Conservation (phyloP, 208 protist genomes). For the Angomonas ambiguus region DNA sequence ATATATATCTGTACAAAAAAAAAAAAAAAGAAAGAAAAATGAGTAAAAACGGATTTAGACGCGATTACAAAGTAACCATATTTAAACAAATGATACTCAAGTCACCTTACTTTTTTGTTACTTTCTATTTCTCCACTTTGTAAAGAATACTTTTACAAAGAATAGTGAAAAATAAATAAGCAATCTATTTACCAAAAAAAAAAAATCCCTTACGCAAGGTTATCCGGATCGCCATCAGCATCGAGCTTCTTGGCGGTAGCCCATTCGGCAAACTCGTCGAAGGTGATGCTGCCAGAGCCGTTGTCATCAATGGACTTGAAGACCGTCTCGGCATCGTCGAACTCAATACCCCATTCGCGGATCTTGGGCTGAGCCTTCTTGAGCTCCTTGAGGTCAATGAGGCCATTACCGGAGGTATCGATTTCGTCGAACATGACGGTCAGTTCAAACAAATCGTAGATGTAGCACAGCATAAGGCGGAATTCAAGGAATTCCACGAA, state of each 20-base stretch:
- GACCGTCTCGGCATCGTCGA: slow-evolving; percentile 33
- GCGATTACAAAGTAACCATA: background rate
- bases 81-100: slow-evolving; percentile 10
- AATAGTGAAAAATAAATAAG: slow-evolving; percentile 12
- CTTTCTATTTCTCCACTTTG: slow-evolving; percentile 12
- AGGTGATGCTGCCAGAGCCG: slow-evolving; percentile 61
- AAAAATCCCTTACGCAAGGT: background rate
- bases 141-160: slow-evolving; percentile 7
- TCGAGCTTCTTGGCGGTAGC: slow-evolving; percentile 40
- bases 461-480: slow-evolving; percentile 73
- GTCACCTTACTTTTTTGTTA: slow-evolving; percentile 2
- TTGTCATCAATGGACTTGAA: slow-evolving; percentile 77
- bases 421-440: slow-evolving; percentile 82
- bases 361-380: slow-evolving; percentile 48
- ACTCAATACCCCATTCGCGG: slow-evolving; percentile 46
- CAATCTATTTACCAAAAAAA: slow-evolving; percentile 3
- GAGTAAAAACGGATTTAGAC: background rate
- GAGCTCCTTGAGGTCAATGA: slow-evolving; percentile 68
- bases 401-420: slow-evolving; percentile 64
- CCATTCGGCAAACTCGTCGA: slow-evolving; percentile 78
- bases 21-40: background rate
- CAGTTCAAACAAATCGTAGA: slow-evolving; percentile 63
- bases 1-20: background rate
- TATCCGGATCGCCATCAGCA: slow-evolving; percentile 44
- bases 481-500: slow-evolving; percentile 72